Evolutionary conservation across 441 rosid genomes (phyloP).

Genomic region (Adansonia rubrostipa): DNA sequence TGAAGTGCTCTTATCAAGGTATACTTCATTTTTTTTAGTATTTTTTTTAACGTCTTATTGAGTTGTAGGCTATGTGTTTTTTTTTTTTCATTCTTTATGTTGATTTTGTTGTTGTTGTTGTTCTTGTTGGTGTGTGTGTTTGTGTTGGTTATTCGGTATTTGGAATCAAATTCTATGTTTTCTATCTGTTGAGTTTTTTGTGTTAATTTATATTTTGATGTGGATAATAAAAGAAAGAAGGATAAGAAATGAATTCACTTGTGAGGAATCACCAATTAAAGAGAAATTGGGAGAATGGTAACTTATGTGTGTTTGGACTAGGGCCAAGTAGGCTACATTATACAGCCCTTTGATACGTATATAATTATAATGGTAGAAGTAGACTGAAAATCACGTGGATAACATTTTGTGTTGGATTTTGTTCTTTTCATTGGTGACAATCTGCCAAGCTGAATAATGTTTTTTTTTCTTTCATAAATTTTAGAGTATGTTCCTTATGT

Average conservation of each 20-base stretch:
- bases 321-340: background rate
- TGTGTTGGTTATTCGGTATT: background rate
- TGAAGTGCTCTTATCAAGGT: conserved; percentile 95
- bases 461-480: background rate
- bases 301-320: background rate
- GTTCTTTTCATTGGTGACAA: background rate
- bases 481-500: background rate
- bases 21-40: conserved; percentile 20
- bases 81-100: background rate
- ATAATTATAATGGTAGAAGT: conserved; percentile 1
- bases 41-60: background rate
- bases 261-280: background rate
- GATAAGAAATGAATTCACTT: background rate
- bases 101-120: background rate
- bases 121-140: background rate
- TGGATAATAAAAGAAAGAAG: background rate
- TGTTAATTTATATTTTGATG: conserved; percentile 11
- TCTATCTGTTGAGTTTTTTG: background rate
- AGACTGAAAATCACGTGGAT: background rate
- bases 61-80: background rate
- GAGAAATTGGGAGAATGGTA: background rate
- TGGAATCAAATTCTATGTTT: background rate
- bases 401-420: background rate
- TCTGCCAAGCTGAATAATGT: background rate
- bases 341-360: background rate